Evolutionary conservation across 805 yeast genomes (phyloP).

Genomic region (Candida ulmi): DNA sequence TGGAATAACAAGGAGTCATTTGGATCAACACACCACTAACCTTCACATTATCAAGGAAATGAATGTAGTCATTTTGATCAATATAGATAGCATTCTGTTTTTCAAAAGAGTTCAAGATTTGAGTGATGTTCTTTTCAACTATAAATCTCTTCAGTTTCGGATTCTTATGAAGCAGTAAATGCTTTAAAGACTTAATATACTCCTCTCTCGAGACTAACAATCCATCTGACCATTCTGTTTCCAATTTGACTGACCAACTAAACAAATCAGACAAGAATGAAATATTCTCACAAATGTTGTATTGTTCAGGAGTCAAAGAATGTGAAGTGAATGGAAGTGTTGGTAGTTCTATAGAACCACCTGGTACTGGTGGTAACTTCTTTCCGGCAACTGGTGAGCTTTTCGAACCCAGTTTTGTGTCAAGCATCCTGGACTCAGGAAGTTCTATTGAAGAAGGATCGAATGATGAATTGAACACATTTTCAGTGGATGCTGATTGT

Average conservation of each 20-base stretch:
- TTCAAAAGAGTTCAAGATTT: slow-evolving; percentile 38
- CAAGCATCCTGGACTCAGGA: slow-evolving; percentile 3
- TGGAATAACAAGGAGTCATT: slow-evolving; percentile 42
- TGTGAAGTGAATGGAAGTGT: slow-evolving; percentile 52
- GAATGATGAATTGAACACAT: too few species aligned
- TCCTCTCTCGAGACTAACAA: slow-evolving; percentile 43
- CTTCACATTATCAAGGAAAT: slow-evolving; percentile 24
- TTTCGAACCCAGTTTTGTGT: too few species aligned
- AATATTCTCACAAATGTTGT: slow-evolving; percentile 40
- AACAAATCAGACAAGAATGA: slow-evolving; percentile 45
- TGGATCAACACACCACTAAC: slow-evolving; percentile 40
- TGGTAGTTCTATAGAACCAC: slow-evolving; percentile 36
- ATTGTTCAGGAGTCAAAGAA: slow-evolving; percentile 41
- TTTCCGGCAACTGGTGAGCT: too few species aligned
- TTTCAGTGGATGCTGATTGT: too few species aligned
- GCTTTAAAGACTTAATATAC: slow-evolving; percentile 46
- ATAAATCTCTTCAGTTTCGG: slow-evolving; percentile 45
- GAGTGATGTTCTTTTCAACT: slow-evolving; percentile 45
- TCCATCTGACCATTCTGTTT: slow-evolving; percentile 49
- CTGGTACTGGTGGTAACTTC: too few species aligned
- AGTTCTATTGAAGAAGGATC: neutral
- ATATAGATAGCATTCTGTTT: slow-evolving; percentile 37
- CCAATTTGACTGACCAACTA: slow-evolving; percentile 45
- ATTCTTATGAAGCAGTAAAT: slow-evolving; percentile 44
- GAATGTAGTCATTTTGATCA: slow-evolving; percentile 25